phyloP scores from a whole-genome alignment of 1,284 basidiomycete genomes.

The Xerocomus alliaceus region DNA sequence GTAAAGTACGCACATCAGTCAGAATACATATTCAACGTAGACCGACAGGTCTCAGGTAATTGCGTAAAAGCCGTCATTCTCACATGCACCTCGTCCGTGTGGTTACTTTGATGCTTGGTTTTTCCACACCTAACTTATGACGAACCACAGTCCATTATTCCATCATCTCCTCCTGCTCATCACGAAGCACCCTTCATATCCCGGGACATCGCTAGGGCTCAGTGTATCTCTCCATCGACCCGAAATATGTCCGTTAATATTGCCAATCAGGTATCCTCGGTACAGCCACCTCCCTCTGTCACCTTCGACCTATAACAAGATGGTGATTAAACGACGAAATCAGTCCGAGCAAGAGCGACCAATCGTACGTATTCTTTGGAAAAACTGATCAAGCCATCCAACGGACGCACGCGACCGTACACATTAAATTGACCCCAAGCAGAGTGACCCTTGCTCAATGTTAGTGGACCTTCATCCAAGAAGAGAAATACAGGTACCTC shows the following conservation, averaged over 20 bases:
- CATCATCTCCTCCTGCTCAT: conserved; percentile 67
- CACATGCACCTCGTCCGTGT: too few relatives aligned
- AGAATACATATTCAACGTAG: neutral
- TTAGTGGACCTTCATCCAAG: conserved; percentile 9
- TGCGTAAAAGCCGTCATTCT: too few relatives aligned
- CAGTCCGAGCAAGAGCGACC: neutral
- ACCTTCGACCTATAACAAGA: conserved; percentile 56
- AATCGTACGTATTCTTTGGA: conserved; percentile 76
- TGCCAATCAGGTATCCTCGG: conserved; percentile 75
- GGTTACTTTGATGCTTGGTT: too few relatives aligned
- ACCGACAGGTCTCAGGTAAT: neutral
- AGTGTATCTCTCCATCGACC: conserved; percentile 80
- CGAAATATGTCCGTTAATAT: conserved; percentile 63
- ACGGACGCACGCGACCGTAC: conserved; percentile 69
- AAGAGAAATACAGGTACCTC: conserved; percentile 54
- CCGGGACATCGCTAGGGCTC: conserved; percentile 58
- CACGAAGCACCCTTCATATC: conserved; percentile 79
- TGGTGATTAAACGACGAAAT: conserved; percentile 2
- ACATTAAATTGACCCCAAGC: conserved; percentile 81
- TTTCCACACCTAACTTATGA: too few relatives aligned
- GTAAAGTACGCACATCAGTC: neutral
- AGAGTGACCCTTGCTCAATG: conserved; percentile 67
- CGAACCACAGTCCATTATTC: conserved; percentile 41
- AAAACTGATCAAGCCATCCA: conserved; percentile 73
- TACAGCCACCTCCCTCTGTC: conserved; percentile 80